Base-by-base conservation (phyloP, 441 rosid genomes). In the Gossypium gossypioides region DNA sequence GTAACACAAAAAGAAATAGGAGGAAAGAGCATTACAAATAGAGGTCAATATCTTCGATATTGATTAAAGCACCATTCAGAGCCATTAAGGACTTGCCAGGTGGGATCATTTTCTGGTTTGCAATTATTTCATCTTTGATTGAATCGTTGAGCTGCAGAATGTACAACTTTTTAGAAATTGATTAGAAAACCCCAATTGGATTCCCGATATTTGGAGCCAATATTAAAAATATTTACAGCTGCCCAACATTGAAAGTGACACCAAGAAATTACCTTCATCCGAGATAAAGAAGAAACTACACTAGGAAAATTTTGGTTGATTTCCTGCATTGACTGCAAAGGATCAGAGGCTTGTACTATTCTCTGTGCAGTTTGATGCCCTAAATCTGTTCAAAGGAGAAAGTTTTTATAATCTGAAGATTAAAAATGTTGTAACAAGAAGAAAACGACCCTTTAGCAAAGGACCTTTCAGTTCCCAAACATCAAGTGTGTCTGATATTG, bases 311-410 rank as follows among this genome's bases (percentile, higher is more conserved):
- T 96, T 82, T 93, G 98, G 84, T 83, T 96, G 77, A 96, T 93
- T 84, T 96, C 98, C 79, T 88, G 96, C 98, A 96, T 96, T 69
- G 96, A 86, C 76, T 91, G 99, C 77, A 91, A 75, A 76, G 99
- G 97, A 81, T 96, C 97, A 66, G 96, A 90, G 73, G 97, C 96
- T 68, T 88, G 98, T 71, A 93, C 93, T 76, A 96, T 96, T 81
- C 98, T 88, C 85, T 93, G 98, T 21, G 97, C 97, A 51, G 99
- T 96, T 84, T 96, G 99, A 87, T 93, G 98, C 71, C 99, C 99
- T 75, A 96, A 78, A 88, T 96, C 99, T 96, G 94, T 80, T 46
- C 22, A 62, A 78, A 64, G 51, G 60, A 52, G 71, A 19, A 16
- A 48, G 72, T n/a, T 82, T 72, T 79, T 78, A 74, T 66, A 73